These are phyloP conservation scores for Leishmania aethiopica DNA, from an alignment of 208 protist genomes.

Conservation along the genomic window DNA sequence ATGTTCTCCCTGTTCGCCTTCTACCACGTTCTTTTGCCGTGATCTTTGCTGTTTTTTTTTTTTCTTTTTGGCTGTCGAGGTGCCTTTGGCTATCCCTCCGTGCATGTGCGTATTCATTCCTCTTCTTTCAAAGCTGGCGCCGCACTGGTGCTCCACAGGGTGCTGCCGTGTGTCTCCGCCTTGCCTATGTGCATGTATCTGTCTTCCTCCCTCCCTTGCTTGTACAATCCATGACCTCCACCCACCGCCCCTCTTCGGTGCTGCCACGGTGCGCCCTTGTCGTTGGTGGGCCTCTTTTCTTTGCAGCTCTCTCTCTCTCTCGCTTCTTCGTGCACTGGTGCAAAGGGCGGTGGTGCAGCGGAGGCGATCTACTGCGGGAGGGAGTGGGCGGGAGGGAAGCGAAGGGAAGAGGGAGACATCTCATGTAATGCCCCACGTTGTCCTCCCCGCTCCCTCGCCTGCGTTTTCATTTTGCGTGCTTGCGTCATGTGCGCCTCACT, in stretches of 20 bases:
- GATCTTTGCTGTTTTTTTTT: neutral
- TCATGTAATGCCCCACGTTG: neutral
- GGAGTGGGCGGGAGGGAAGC: neutral
- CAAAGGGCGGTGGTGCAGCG: neutral
- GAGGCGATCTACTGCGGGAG: neutral
- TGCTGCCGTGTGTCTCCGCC: neutral
- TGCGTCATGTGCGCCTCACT: neutral
- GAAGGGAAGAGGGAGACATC: neutral
- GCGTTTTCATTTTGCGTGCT: neutral
- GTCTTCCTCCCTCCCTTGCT: neutral
- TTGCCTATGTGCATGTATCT: neutral
- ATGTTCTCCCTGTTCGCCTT: neutral
- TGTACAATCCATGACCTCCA: neutral
- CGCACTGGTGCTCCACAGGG: neutral
- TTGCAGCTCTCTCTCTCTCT: constrained; percentile 9
- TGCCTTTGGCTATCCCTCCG: neutral
- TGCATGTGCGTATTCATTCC: neutral
- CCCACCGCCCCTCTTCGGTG: neutral
- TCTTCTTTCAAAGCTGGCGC: neutral
- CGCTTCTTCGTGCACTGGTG: neutral
- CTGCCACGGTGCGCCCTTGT: neutral
- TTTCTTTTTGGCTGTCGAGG: neutral
- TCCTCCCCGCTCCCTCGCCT: neutral
- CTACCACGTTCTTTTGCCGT: neutral
- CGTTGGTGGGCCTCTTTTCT: neutral